phyloP scores from a whole-genome alignment of 805 yeast genomes.

The Ogataea pini region DNA sequence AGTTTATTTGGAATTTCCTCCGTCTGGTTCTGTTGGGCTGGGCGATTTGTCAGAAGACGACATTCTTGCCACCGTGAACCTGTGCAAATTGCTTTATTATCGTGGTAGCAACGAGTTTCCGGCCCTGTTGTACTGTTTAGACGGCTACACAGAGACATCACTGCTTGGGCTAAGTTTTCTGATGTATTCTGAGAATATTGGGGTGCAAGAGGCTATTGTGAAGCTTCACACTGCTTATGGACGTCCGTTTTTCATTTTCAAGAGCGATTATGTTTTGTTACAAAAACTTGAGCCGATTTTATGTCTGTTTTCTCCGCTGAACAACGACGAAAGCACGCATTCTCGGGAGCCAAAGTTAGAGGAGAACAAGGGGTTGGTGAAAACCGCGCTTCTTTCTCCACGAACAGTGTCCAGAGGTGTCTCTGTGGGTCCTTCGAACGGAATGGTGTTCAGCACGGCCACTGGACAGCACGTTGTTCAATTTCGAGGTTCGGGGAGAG shows the following conservation, averaged over 20 bases:
- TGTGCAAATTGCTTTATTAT: slow-evolving; percentile 65
- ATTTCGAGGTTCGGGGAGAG: slow-evolving; percentile 8
- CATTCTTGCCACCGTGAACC: slow-evolving; percentile 61
- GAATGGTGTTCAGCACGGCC: slow-evolving; percentile 26
- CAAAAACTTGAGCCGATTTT: slow-evolving; percentile 64
- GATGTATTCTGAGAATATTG: slow-evolving; percentile 64
- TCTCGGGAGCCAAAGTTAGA: slow-evolving; percentile 19
- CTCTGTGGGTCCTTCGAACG: slow-evolving; percentile 15
- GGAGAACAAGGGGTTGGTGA: slow-evolving; percentile 21
- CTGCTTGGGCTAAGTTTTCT: slow-evolving; percentile 69
- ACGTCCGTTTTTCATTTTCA: slow-evolving; percentile 83
- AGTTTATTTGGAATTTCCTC: slow-evolving; percentile 63
- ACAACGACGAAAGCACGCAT: neutral
- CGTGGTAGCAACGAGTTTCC: slow-evolving; percentile 39
- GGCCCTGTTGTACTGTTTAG: slow-evolving; percentile 72
- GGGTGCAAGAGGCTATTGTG: slow-evolving; percentile 65
- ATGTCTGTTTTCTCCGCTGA: slow-evolving; percentile 57
- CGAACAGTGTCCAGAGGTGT: slow-evolving; percentile 2
- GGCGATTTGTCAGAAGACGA: slow-evolving; percentile 68
- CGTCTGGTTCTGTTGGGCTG: slow-evolving; percentile 79
- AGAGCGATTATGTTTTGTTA: slow-evolving; percentile 68
- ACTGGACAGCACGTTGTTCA: slow-evolving; percentile 36
- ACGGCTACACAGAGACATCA: slow-evolving; percentile 91
- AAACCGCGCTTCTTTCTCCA: slow-evolving; percentile 27
- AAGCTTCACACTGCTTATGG: slow-evolving; percentile 62